Conservation (phyloP, 805 yeast species). For the Spathaspora gorwiae region DNA sequence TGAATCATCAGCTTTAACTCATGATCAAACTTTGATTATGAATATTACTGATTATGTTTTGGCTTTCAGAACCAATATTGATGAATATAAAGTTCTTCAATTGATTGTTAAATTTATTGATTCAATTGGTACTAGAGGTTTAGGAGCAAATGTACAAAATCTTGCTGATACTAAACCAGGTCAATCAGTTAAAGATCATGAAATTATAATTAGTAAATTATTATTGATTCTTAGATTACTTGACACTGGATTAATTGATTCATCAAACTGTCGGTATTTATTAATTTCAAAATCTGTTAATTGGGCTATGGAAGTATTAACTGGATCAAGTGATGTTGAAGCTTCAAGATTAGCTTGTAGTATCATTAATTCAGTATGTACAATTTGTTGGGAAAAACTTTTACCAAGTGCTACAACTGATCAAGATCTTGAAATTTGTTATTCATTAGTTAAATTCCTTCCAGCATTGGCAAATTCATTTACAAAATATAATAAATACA, state of each 20-base stretch:
- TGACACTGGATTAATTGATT: constrained; percentile 32
- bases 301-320: constrained; percentile 57
- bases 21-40: constrained; percentile 61
- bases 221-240: constrained; percentile 55
- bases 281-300: constrained; percentile 46
- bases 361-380: constrained; percentile 48
- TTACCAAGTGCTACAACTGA: constrained; percentile 19
- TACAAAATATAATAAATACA: constrained; percentile 47
- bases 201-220: constrained; percentile 52
- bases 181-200: constrained; percentile 41
- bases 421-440: constrained; percentile 36
- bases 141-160: constrained; percentile 40
- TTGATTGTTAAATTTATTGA: constrained; percentile 45
- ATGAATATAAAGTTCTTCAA: constrained; percentile 35
- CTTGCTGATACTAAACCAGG: not conserved
- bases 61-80: constrained; percentile 36
- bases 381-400: constrained; percentile 29
- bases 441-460: constrained; percentile 47
- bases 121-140: constrained; percentile 53
- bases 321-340: constrained; percentile 50
- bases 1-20: constrained; percentile 43
- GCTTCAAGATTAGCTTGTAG: constrained; percentile 62
- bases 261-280: constrained; percentile 23
- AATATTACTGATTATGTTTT: constrained; percentile 57
- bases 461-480: constrained; percentile 53